phyloP scores from a whole-genome alignment of 495 filamentous ascomycete genomes.

The Podospora pseudoanserina region DNA sequence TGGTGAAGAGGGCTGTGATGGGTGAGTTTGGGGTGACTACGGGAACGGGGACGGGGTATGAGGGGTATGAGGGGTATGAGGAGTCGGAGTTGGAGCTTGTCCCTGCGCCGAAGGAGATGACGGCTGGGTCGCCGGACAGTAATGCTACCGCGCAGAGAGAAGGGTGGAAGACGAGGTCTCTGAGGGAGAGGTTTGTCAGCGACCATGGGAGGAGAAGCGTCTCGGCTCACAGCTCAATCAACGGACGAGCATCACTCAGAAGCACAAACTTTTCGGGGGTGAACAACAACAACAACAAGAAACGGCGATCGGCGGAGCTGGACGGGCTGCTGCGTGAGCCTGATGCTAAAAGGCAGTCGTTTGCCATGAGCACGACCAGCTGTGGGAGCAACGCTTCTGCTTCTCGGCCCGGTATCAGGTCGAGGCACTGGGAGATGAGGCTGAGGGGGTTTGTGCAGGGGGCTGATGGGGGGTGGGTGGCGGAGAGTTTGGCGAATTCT shows the following conservation, averaged over 20 bases:
- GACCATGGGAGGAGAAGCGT: conserved; percentile 27
- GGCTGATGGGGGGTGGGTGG: conserved; percentile 42
- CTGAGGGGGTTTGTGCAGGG: conserved; percentile 40
- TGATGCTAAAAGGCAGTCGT: conserved; percentile 21
- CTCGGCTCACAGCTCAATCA: conserved; percentile 23
- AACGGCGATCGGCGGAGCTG: conserved; percentile 24
- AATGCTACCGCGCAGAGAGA: conserved; percentile 18
- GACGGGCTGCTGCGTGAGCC: conserved; percentile 12
- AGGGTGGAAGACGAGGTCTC: conserved; percentile 30
- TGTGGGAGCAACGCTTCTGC: background rate
- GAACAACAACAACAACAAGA: background rate
- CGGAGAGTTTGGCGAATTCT: conserved; percentile 38
- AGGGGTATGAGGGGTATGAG: background rate
- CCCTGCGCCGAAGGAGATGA: conserved; percentile 7
- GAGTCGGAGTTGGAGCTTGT: conserved; percentile 29
- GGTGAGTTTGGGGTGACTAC: conserved; percentile 13
- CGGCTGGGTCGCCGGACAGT: conserved; percentile 14
- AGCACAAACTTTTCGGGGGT: conserved; percentile 25
- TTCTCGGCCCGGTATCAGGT: conserved; percentile 17
- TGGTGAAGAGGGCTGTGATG: conserved; percentile 14
- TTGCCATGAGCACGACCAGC: background rate
- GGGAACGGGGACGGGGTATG: background rate
- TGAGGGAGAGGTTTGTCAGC: conserved; percentile 33
- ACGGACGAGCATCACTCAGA: conserved; percentile 8
- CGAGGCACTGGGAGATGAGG: conserved; percentile 41